Evolutionary conservation across 148 eudicot species (phyloP).

Genomic region (Dysphania ambrosioides): DNA sequence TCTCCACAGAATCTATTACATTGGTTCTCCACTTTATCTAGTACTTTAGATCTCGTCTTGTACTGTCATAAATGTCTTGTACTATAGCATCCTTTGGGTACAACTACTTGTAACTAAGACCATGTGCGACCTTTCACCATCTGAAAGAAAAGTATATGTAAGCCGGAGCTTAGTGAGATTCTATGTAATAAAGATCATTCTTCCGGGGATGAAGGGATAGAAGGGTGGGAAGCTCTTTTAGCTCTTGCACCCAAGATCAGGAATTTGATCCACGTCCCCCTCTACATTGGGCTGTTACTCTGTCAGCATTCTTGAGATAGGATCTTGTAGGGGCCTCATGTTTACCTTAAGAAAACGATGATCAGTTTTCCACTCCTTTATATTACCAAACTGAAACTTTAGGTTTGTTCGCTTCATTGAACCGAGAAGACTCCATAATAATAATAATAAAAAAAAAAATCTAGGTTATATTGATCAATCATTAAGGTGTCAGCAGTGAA

Average conservation of each 20-base stretch:
- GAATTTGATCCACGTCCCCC: background rate
- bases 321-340: too few species aligned
- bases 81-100: conserved; percentile 14
- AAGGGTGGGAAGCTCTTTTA: background rate
- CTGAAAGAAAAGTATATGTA: background rate
- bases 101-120: conserved; percentile 2
- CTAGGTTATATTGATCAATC: background rate
- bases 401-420: background rate
- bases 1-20: conserved; percentile 16
- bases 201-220: background rate
- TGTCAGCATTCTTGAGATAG: too few species aligned
- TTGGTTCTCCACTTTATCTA: conserved; percentile 21
- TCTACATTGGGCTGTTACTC: too few species aligned
- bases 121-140: conserved; percentile 10
- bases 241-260: background rate
- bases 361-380: background rate
- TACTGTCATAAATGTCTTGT: background rate
- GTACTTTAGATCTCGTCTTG: conserved; percentile 11
- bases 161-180: background rate
- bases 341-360: background rate
- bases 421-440: background rate
- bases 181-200: too few species aligned
- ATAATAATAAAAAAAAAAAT: too few species aligned
- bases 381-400: too few species aligned
- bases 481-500: too few species aligned